Evolutionary conservation across 306 rosid genomes (phyloP), one percentile per base, ranked within the genome.

Genomic region (Sophora flavescens): DNA sequence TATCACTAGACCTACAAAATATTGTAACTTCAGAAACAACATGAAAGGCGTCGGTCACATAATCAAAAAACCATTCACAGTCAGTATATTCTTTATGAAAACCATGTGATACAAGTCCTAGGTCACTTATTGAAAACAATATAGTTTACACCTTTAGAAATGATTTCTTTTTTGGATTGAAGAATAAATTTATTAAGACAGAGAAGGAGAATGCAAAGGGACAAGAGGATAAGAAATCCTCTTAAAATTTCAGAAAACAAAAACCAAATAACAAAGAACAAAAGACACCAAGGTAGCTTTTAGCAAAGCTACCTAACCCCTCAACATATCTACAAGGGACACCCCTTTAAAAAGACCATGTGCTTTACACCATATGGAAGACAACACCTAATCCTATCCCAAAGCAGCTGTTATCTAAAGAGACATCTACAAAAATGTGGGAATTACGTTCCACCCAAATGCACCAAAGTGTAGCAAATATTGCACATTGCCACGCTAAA

Each of bases 41-140:
- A 52, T 8, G 41, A 69, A 60, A 50, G 68, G 61, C 53, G 68
- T 57, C 35, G 30, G 47, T 17, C 42, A 74, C 58, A 70, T 57
- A 51, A 65, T 60, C 70, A 69, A 66, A 48, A 76, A 64, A 54
- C 64, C 54, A 80, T 64, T 56, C 44, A 13, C 50, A 71, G 18
- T 15, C 32, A 42, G n/a, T 32, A 32, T 42, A 18, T 61, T 51
- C 17, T 65, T 52, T 48, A 68, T 14, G 17, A 28, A 41, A 84
- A 72, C 41, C 48, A 60, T 45, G 51, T 9, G 47, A 67, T 51
- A 66, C 33, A 35, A 51, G 17, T 65, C 41, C 33, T 8, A 1
- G 41, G 48, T 51, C 32, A 76, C 42, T 74, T 13, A 68, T 28
- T 50, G 41, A n/a, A 50, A 35, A 50, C 8, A 78, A 71, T 4